Evolutionary conservation across 768 basidiomycete species (phyloP), one percentile per base, ranked within the genome.

Genomic region (Suillus weaverae): DNA sequence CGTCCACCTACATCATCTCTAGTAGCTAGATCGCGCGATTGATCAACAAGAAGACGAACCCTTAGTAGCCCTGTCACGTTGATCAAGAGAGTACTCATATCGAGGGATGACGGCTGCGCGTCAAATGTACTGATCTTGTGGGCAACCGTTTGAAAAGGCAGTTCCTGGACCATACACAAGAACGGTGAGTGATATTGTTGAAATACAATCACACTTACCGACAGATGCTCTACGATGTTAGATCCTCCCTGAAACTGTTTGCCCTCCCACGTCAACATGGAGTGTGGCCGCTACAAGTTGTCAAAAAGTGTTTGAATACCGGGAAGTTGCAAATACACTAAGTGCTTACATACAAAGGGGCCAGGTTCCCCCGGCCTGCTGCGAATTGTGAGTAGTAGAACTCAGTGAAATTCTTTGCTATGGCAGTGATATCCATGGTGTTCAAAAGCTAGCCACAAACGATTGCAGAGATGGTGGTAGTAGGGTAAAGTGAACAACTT

Each of bases 301-400:
- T 35, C 61, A 68, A 65, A 57, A 71, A 68, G 68, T 68, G 73
- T 72, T 71, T 68, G 65, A 69, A 64, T 76, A 75, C 77, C 76
- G 59, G 66, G 62, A 64, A 14, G 11, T 44, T 53, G 51, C 32
- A 50, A 16, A 51, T 30, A 30, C 20, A 57, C 57, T 61, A 59
- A 62, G 36, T 60, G 87, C 91, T 70, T 66, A 98, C 97, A 79
- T 97, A 98, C 77, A 98, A 89, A 39, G 78, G 53, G 3, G 67
- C 69, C 61, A 99, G 85, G 2, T 65, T 60, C 0, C 74, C 54
- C 48, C 95, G 86, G 75, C 90, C 76, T 8, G 73, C 2, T 73
- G 94, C 90, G 72, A 98, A 97, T 1, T 85, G 86, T 0, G 66
- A 3, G 80, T 97, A 98, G 85, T 97, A 98, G 79, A 84, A 97